Evolutionary conservation across 164 flowering plant species (phyloP).

Genomic region (Tetracentron sinense): DNA sequence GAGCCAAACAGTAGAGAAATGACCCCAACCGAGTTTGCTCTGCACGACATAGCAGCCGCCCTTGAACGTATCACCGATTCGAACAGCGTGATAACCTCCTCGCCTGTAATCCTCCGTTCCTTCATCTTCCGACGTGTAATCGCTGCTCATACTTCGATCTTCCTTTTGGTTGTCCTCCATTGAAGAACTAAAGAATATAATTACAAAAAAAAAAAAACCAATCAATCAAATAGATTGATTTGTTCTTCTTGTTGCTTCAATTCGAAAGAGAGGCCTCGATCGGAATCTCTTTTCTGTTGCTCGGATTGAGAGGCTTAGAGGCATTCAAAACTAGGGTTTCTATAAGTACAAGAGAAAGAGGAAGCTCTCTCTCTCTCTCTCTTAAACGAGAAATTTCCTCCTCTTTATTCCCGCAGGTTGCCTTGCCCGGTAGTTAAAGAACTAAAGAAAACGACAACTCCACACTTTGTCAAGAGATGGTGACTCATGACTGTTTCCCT

Average conservation of each 20-base stretch:
- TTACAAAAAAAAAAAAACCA: neutral
- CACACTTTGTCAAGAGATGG: too few relatives aligned
- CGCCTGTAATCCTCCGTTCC: constrained; percentile 63
- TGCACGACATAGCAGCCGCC: constrained; percentile 55
- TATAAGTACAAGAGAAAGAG: too few relatives aligned
- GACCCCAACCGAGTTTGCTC: constrained; percentile 81
- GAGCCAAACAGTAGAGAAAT: constrained; percentile 81
- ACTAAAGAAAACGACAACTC: too few relatives aligned
- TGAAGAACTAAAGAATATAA: neutral
- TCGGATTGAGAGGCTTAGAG: too few relatives aligned
- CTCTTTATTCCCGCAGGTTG: too few relatives aligned
- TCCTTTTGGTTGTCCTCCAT: constrained; percentile 22
- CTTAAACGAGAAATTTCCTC: too few relatives aligned
- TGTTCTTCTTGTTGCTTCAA: neutral
- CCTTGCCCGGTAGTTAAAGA: too few relatives aligned
- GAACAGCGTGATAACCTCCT: constrained; percentile 75
- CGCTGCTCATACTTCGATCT: constrained; percentile 40
- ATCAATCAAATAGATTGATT: neutral
- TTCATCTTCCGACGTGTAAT: constrained; percentile 66
- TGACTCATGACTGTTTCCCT: too few relatives aligned
- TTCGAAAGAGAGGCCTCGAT: neutral
- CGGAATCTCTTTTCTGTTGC: neutral
- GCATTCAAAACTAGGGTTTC: neutral
- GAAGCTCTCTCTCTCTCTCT: too few relatives aligned
- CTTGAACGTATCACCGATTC: constrained; percentile 57